phyloP scores from a whole-genome alignment of 1,284 basidiomycete genomes.

The Pseudozyma thailandica region DNA sequence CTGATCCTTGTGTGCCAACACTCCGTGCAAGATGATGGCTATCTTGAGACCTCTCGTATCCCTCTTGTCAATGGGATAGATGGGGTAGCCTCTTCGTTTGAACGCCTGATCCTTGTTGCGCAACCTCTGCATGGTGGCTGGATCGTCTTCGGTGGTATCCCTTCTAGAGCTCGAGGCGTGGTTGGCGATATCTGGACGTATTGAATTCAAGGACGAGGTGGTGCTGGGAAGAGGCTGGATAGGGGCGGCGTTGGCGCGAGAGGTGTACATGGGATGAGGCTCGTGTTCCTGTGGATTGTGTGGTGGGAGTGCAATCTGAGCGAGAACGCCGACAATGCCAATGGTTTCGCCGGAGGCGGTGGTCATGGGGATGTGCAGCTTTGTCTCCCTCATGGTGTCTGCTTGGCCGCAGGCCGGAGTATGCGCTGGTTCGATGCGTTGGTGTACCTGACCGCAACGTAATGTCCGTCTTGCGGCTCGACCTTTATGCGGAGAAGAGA shows the following conservation, averaged over 20 bases:
- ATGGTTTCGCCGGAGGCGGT: conserved; percentile 33
- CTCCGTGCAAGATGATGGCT: conserved; percentile 59
- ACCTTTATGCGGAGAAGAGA: too few species aligned
- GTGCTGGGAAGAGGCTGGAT: conserved; percentile 11
- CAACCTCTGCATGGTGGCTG: conserved; percentile 20
- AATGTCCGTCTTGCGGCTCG: background rate
- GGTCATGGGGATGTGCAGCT: conserved; percentile 48
- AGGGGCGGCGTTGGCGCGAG: conserved; percentile 23
- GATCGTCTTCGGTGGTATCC: conserved; percentile 29
- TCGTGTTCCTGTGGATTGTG: conserved; percentile 38
- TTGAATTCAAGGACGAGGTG: background rate
- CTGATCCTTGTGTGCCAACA: conserved; percentile 73
- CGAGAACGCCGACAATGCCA: conserved; percentile 50
- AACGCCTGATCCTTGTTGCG: conserved; percentile 29
- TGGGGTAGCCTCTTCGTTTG: conserved; percentile 26
- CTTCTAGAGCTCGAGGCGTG: conserved; percentile 4
- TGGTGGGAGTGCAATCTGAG: conserved; percentile 31
- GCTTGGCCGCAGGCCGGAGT: too few species aligned
- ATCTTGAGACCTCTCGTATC: conserved; percentile 42
- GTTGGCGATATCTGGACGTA: conserved; percentile 22
- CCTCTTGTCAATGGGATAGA: conserved; percentile 32
- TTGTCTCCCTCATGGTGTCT: conserved; percentile 50
- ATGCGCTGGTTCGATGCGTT: background rate
- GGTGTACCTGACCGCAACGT: background rate
- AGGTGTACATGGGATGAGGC: conserved; percentile 31